phyloP scores from a whole-genome alignment of 2,329 filamentous ascomycete genomes.

The Myriosclerotinia duriaeana region DNA sequence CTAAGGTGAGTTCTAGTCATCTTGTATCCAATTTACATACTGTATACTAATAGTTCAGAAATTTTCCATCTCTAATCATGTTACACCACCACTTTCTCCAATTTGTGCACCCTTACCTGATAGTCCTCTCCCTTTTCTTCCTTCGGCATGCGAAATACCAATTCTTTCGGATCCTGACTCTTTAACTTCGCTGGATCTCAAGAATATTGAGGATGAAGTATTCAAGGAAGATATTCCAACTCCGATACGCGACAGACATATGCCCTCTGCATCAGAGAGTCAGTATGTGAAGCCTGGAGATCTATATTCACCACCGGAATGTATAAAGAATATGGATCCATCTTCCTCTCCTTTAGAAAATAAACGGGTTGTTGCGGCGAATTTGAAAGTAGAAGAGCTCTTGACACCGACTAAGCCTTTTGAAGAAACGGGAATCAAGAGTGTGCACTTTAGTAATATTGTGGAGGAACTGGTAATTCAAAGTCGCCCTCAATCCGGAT shows the following conservation, averaged over 20 bases:
- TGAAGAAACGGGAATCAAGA: conserved; percentile 23
- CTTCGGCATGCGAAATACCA: conserved; percentile 31
- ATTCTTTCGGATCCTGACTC: conserved; percentile 33
- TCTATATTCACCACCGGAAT: conserved; percentile 45
- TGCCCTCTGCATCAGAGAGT: conserved; percentile 31
- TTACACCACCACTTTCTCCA: conserved; percentile 40
- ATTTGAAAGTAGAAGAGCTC: conserved; percentile 38
- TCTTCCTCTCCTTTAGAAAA: conserved; percentile 19
- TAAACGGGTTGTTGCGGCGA: conserved; percentile 26
- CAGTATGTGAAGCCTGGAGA: conserved; percentile 67
- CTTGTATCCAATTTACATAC: neutral
- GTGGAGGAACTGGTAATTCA: conserved; percentile 32
- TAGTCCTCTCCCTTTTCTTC: neutral
- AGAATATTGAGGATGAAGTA: conserved; percentile 34
- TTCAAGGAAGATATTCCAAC: conserved; percentile 38
- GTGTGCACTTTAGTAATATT: conserved; percentile 36
- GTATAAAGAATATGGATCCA: conserved; percentile 19
- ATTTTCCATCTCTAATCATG: conserved; percentile 31
- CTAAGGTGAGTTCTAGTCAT: conserved; percentile 29
- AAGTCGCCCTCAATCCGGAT: conserved; percentile 16
- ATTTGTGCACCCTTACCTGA: conserved; percentile 14
- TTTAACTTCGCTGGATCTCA: conserved; percentile 34
- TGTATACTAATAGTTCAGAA: conserved; percentile 19
- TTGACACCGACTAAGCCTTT: conserved; percentile 35
- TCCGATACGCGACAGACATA: conserved; percentile 25